Evolutionary conservation across 768 basidiomycete species (phyloP).

Genomic region (Mycena capillaripes): DNA sequence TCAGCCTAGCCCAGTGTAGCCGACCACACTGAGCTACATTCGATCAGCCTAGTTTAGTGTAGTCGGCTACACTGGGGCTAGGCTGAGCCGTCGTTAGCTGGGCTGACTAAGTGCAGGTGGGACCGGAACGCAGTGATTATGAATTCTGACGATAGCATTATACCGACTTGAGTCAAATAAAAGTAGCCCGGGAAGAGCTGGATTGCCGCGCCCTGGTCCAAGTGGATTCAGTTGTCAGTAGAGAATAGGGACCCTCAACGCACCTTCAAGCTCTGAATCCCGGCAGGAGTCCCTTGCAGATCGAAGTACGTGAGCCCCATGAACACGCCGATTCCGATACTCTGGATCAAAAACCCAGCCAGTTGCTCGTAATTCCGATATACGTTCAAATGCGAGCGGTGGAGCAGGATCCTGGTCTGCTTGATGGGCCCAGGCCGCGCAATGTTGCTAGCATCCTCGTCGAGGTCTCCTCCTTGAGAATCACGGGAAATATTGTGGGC

Average conservation of each 20-base stretch:
- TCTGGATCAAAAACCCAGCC: conserved; percentile 41
- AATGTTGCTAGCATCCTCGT: conserved; percentile 17
- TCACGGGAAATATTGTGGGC: conserved; percentile 34
- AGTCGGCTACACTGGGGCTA: too few species aligned
- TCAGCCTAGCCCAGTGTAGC: too few species aligned
- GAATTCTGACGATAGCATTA: too few species aligned
- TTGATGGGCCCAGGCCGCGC: conserved; percentile 33
- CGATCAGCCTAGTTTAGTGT: too few species aligned
- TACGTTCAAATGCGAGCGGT: conserved; percentile 38
- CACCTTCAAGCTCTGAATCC: conserved; percentile 43
- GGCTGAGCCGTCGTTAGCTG: too few species aligned
- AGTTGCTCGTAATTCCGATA: conserved; percentile 41
- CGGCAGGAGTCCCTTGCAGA: conserved; percentile 47
- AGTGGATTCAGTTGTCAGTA: conserved; percentile 38
- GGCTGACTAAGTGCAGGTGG: too few species aligned
- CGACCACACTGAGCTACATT: too few species aligned
- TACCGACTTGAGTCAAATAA: conserved; percentile 49
- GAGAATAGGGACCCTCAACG: neutral
- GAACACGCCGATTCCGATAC: conserved; percentile 37
- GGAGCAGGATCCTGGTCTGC: conserved; percentile 38
- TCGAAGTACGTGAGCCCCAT: conserved; percentile 56
- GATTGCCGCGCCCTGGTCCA: conserved; percentile 47
- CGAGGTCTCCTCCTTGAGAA: conserved; percentile 15
- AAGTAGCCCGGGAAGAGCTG: conserved; percentile 46
- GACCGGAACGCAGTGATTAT: too few species aligned